These are phyloP conservation scores for Globisporangium solare DNA, from an alignment of 352 stramenopile genomes.

Conservation along the genomic window DNA sequence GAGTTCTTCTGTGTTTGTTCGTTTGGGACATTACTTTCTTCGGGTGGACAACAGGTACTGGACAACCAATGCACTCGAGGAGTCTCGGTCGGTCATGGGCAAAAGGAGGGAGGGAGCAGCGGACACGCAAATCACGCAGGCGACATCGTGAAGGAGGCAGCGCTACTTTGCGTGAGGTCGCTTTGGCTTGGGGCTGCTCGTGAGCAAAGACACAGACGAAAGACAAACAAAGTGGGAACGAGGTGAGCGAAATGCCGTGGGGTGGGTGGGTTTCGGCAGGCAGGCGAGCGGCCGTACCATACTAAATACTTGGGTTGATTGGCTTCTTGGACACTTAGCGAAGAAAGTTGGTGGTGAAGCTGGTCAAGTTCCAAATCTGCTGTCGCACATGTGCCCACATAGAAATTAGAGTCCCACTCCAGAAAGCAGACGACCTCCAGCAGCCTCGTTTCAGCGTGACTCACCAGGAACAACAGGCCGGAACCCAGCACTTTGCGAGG, in stretches of 20 bases:
- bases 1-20: not conserved
- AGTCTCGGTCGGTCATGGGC: not conserved
- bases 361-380: slow-evolving; percentile 16
- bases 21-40: not conserved
- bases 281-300: slow-evolving; percentile 15
- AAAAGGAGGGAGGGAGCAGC: slow-evolving; percentile 1
- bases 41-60: slow-evolving; percentile 4
- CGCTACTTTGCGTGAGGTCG: slow-evolving; percentile 18
- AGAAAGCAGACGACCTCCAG: not conserved
- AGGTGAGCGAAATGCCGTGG: not conserved
- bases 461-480: slow-evolving; percentile 70
- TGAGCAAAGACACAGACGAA: not conserved
- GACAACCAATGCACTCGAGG: slow-evolving; percentile 8
- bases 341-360: slow-evolving; percentile 18
- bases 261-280: not conserved
- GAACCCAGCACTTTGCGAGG: slow-evolving; percentile 61
- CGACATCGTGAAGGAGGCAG: slow-evolving; percentile 1
- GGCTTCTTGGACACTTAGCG: slow-evolving; percentile 20
- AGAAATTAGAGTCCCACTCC: not conserved
- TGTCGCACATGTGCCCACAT: not conserved
- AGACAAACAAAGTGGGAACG: not conserved
- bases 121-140: slow-evolving; percentile 10
- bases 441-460: not conserved
- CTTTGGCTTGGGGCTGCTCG: slow-evolving; percentile 22
- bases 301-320: slow-evolving; percentile 29